Base-by-base conservation (phyloP, 2,329 filamentous ascomycete species). In the Ceratocystiopsis minuta region DNA sequence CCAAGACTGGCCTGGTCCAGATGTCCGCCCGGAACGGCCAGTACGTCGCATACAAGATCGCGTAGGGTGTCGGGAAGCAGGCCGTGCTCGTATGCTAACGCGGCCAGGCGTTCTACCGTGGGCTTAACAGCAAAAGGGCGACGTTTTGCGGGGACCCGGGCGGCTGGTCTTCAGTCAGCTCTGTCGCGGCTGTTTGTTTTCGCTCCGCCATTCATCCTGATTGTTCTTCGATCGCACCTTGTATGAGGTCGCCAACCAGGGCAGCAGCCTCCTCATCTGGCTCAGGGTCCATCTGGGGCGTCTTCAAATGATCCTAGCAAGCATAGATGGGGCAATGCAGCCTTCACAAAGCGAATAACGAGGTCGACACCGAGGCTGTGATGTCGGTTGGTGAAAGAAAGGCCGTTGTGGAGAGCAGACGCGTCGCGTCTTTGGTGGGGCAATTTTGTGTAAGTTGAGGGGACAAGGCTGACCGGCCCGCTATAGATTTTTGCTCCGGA, bases 1-100 rank as follows among this genome's bases (percentile, higher is more conserved):
- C 71, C 75, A 24, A 79, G 66, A 49, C 76, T 85, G 24, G 75
- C 75, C 57, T 90, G 85, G 55, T 90, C 83, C 17, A 93, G 68
- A 50, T 78, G 64, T 50, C 67, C 81, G 24, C 45, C 42, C 2
- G 45, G 42, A 38, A 75, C 75, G 17, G 65, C 63, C 16, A 77
- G 78, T 49, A 84, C 59, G 43, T 88, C 64, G 44, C 77, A 69
- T 49, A 90, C 60, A 31, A 92, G 63, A 41, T 68, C 64, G 42
- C 66, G 61, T 39, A 92, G 65, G 24, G 71, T 66, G 34, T 67
- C 62, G 7, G 70, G 64, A 35, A 74, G 61, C 41, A 90, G 65
- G 9, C 85, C 85, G 44, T 69, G 63, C 46, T 80, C 74, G 57
- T 81, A 84, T 12, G 74, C 72, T 48, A 72, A 61, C 6, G 70